A percentile compares a stretch with the other conserved stretches of the same genome.
These are phyloP conservation scores for Mortierella sp. DNA, from an alignment of 371 early-diverging fungal species.

Conservation along the genomic window DNA sequence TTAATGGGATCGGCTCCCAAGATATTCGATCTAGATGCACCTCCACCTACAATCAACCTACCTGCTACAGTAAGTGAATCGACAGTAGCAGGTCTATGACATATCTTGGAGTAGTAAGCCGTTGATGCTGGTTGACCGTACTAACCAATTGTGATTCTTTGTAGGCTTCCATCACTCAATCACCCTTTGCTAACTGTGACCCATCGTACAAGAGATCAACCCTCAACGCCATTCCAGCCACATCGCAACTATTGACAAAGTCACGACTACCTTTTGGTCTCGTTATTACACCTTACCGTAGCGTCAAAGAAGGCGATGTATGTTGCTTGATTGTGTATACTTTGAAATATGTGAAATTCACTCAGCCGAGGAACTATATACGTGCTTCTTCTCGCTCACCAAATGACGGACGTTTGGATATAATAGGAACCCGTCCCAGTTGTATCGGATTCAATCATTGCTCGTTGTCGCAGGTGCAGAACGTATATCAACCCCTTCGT, in stretches of 20 bases:
- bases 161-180: slow-evolving; percentile 78
- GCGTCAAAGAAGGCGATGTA: slow-evolving; percentile 51
- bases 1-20: slow-evolving; percentile 49
- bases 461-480: slow-evolving; percentile 95
- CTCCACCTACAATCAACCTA: slow-evolving; percentile 62
- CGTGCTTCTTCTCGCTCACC: background rate
- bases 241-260: slow-evolving; percentile 83
- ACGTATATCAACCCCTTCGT: slow-evolving; percentile 97
- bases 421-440: slow-evolving; percentile 83
- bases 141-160: background rate
- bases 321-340: background rate
- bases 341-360: background rate
- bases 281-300: slow-evolving; percentile 85
- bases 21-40: slow-evolving; percentile 42
- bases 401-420: background rate
- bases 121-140: background rate
- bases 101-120: background rate
- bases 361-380: background rate
- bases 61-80: slow-evolving; percentile 64
- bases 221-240: slow-evolving; percentile 89
- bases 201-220: slow-evolving; percentile 90
- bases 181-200: slow-evolving; percentile 76
- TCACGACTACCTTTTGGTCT: slow-evolving; percentile 91
- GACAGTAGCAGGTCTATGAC: background rate
- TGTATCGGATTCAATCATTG: slow-evolving; percentile 85